phyloP scores from a whole-genome alignment of 495 filamentous ascomycete species.

The Neurospora hispaniola region DNA sequence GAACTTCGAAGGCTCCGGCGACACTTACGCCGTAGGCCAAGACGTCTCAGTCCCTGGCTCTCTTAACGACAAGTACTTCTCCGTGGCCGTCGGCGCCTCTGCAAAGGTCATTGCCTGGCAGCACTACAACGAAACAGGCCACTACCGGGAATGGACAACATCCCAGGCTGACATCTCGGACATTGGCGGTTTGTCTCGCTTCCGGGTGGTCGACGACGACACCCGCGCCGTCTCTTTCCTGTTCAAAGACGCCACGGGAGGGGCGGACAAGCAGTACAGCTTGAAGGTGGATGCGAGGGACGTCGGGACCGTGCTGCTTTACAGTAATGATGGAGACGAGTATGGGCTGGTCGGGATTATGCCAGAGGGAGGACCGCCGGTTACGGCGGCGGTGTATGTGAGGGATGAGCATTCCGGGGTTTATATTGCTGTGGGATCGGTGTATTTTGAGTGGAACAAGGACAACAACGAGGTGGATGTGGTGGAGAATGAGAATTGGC shows the following conservation, averaged over 20 bases:
- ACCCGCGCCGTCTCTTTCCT: slow-evolving; percentile 1
- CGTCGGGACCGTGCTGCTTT: neutral
- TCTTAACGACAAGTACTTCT: slow-evolving; percentile 7
- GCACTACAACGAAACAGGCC: slow-evolving; percentile 1
- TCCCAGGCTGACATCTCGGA: neutral
- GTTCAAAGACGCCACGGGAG: slow-evolving; percentile 2
- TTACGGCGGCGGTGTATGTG: slow-evolving; percentile 4
- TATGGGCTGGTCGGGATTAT: neutral
- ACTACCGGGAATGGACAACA: neutral
- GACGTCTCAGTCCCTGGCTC: neutral
- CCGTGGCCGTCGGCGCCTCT: neutral
- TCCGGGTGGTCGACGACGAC: neutral
- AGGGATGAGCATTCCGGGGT: neutral
- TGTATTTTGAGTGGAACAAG: slow-evolving; percentile 5
- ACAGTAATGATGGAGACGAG: neutral
- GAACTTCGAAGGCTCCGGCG: neutral
- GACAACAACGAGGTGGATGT: neutral
- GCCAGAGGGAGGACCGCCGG: neutral
- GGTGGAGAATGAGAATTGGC: slow-evolving; percentile 3
- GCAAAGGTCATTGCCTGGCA: slow-evolving; percentile 7
- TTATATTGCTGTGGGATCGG: neutral
- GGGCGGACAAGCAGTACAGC: neutral
- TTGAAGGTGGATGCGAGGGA: slow-evolving; percentile 1
- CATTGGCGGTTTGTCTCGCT: slow-evolving; percentile 1
- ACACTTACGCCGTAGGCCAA: neutral